A percentile compares a stretch with the other conserved stretches of the same genome.
phyloP scores from a whole-genome alignment of 1,284 basidiomycete genomes.

The Apiotrichum laibachii region DNA sequence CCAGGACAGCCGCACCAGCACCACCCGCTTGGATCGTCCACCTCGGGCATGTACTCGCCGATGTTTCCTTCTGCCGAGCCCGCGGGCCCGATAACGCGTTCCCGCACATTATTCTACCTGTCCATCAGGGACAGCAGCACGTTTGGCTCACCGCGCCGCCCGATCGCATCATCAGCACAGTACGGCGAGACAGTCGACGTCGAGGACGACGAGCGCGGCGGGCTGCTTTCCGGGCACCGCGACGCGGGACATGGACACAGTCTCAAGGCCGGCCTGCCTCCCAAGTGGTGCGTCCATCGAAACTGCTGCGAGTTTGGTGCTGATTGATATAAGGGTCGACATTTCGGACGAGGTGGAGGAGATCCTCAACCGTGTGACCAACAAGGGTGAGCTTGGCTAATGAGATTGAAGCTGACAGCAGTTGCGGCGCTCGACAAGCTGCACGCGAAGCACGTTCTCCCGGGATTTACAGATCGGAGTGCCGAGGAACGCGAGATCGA shows the following conservation, averaged over 20 bases:
- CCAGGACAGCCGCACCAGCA: neutral
- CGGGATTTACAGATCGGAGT: constrained; percentile 91
- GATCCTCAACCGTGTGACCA: constrained; percentile 64
- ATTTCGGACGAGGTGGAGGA: constrained; percentile 81
- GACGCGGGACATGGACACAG: neutral
- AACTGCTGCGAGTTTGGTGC: neutral
- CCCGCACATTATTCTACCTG: constrained; percentile 88
- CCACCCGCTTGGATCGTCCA: neutral
- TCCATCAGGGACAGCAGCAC: constrained; percentile 83
- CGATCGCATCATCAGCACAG: constrained; percentile 39
- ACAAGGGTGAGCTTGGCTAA: constrained; percentile 65
- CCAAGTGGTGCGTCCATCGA: constrained; percentile 61
- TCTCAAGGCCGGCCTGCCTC: constrained; percentile 53
- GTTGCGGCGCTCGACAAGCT: constrained; percentile 82
- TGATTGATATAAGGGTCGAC: constrained; percentile 69
- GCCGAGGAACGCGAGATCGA: constrained; percentile 94
- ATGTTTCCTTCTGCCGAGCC: neutral
- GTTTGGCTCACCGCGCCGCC: constrained; percentile 35
- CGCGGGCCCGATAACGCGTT: constrained; percentile 62
- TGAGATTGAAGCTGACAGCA: constrained; percentile 44
- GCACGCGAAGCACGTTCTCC: constrained; percentile 91
- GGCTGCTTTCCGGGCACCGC: constrained; percentile 59
- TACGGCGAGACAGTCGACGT: constrained; percentile 52
- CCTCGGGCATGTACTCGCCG: neutral
- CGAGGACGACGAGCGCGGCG: constrained; percentile 66